Evolutionary conservation across 345 rosid genomes (phyloP), one percentile per base, ranked within the genome.

Genomic region (Erucastrum elatum): DNA sequence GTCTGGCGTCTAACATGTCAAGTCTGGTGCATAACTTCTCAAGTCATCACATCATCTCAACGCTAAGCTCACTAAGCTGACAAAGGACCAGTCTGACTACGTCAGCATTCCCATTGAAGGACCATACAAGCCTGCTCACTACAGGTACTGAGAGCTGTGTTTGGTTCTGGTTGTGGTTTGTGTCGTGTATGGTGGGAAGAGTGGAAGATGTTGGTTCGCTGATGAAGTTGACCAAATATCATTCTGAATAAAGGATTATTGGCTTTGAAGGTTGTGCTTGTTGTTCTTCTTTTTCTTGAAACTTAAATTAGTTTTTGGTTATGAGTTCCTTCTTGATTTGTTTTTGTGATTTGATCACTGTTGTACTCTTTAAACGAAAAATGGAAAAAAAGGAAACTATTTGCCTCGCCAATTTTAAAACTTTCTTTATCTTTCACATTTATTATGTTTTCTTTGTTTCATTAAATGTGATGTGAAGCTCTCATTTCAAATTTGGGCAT

Each of bases 121-220:
- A 75, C 98, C 98, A 2, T 94, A 94, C 91, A 94, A 94, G 98
- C 97, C 98, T 74, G 80, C 90, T 75, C 87, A 81, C 81, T 94
- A 94, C 87, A 91, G 98, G 95, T 94, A 94, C 83, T 94, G 86
- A 89, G 89, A 69, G 68, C 4, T 2, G 31, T 58, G 30, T 58
- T 58, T 58, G 62, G 71, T 10, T 68, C 35, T 53, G 10, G 5
- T 26, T 63, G 35, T 58, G 67, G 76, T 53, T 64, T 58, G 27
- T 71, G 53, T 66, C 13, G 25, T 33, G 61, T 70, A 6, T 39
- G 56, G 76, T 56, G 34, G 71, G 75, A 37, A 62, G 74, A 68
- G 12, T 68, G 49, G 74, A 76, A 26, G 81, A 55, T 77, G 65
- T 72, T 66, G 82, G 73, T 79, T 25, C 49, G 46, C 69, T 73